These are phyloP conservation scores for Alternaria ethzedia DNA, from an alignment of 2,329 filamentous ascomycete genomes.

Conservation along the genomic window DNA sequence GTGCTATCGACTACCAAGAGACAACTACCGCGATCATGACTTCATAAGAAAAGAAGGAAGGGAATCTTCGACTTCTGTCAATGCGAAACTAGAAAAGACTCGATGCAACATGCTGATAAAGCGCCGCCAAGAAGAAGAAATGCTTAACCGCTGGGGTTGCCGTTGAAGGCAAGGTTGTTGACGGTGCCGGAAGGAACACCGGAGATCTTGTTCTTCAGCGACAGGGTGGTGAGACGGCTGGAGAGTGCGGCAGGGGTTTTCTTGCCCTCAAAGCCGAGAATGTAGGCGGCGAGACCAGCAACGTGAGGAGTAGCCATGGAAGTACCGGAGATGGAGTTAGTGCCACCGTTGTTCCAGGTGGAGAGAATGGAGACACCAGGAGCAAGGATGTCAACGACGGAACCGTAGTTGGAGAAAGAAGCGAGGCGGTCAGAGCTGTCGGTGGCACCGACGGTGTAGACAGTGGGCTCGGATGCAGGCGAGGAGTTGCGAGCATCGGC, in stretches of 20 bases:
- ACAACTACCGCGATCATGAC: conserved; percentile 3
- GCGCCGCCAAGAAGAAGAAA: background rate
- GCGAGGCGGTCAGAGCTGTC: conserved; percentile 46
- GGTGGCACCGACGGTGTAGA: conserved; percentile 50
- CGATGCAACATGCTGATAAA: background rate
- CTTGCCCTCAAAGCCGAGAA: conserved; percentile 61
- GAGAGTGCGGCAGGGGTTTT: conserved; percentile 57
- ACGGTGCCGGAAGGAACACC: conserved; percentile 53
- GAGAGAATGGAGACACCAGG: conserved; percentile 54
- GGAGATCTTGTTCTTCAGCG: conserved; percentile 52
- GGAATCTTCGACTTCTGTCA: conserved; percentile 1
- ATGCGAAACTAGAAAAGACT: background rate
- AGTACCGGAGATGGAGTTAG: conserved; percentile 64
- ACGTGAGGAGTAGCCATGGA: conserved; percentile 74
- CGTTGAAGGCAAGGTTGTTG: conserved; percentile 66
- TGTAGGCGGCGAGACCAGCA: conserved; percentile 72
- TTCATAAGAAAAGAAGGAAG: conserved; percentile 10
- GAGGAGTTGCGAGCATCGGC: conserved; percentile 42
- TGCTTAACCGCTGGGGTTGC: conserved; percentile 39
- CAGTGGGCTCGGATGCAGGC: conserved; percentile 48
- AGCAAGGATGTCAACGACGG: conserved; percentile 48
- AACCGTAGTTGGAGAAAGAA: conserved; percentile 50
- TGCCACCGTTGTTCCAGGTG: conserved; percentile 55
- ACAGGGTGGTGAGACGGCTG: conserved; percentile 53
- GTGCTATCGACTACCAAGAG: background rate